Evolutionary conservation across 768 basidiomycete species (phyloP), one percentile per base, ranked within the genome.

Genomic region (Nidularia pulvinata): DNA sequence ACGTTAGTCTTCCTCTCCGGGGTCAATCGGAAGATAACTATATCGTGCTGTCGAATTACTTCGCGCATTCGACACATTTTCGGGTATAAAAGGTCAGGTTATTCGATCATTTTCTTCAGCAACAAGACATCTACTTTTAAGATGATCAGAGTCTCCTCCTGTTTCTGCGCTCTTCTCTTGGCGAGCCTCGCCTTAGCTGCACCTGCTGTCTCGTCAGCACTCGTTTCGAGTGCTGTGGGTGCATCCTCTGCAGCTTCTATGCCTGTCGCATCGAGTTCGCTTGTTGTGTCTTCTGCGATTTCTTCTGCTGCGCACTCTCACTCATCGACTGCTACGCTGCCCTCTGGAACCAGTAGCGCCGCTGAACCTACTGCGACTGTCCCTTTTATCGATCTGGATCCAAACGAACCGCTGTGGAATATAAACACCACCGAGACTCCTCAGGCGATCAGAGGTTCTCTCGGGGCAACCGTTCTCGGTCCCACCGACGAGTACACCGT

Each of bases 381-480:
- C 13, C 71, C 76, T 19, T 75, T 69, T 55, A 71, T 73, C 54
- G 54, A 59, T 25, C 56, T 67, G 37, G 67, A 80, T 54, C 78
- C 83, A 25, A 84, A 84, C 61, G 60, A 58, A 46, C 70, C 69
- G 16, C 57, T 79, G 6, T 79, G 69, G 70, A 64, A 71, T 48
- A 55, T 56, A 7, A 57, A 57, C 32, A 56, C 60, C 36, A 57
- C 59, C 25, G 64, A 57, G 1, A 42, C 54, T 48, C 70, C 65
- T 33, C 57, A 74, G 48, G 68, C 78, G 30, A 65, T 72, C 34
- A 68, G 78, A 36, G 77, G 73, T 10, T 55, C 59, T 6, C 66
- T 74, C 11, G 80, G 79, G 10, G 75, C 75, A 1, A 50, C 60
- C 14, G 61, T 83, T 46, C 47, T 80, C 13, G 79, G 79, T 6